A percentile compares a stretch with the other conserved stretches of the same genome.
Conservation (phyloP, 768 basidiomycete species). For the Roridomyces roridus region DNA sequence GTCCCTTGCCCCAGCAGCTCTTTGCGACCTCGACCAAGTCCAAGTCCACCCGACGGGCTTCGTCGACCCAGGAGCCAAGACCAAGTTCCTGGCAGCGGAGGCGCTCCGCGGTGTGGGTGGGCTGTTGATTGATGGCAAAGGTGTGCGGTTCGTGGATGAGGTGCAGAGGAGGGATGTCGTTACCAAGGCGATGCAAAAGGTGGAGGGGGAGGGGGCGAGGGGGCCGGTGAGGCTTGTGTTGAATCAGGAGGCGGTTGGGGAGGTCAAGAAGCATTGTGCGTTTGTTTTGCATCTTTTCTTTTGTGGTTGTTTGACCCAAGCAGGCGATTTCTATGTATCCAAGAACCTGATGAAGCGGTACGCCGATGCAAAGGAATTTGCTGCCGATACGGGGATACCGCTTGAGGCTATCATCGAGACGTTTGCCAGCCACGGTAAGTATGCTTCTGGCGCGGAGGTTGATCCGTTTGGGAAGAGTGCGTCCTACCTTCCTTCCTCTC, state of each 20-base stretch:
- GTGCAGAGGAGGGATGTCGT: slow-evolving; percentile 60
- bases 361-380: slow-evolving; percentile 24
- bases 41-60: slow-evolving; percentile 70
- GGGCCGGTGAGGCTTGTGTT: slow-evolving; percentile 31
- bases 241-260: slow-evolving; percentile 22
- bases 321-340: slow-evolving; percentile 33
- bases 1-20: slow-evolving; percentile 15
- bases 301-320: not conserved
- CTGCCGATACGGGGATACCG: slow-evolving; percentile 22
- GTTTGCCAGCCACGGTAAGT: slow-evolving; percentile 18
- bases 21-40: slow-evolving; percentile 31
- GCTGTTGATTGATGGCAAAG: slow-evolving; percentile 71
- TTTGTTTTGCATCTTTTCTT: not conserved
- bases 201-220: slow-evolving; percentile 18
- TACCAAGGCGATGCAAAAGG: slow-evolving; percentile 29
- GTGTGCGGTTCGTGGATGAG: slow-evolving; percentile 77
- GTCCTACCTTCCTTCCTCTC: not conserved
- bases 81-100: slow-evolving; percentile 84
- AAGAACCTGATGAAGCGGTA: slow-evolving; percentile 34
- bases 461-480: slow-evolving; percentile 28
- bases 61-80: slow-evolving; percentile 72
- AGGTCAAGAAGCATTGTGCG: slow-evolving; percentile 29
- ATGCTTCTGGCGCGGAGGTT: slow-evolving; percentile 18
- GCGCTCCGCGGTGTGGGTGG: slow-evolving; percentile 82
- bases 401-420: slow-evolving; percentile 17